These are phyloP conservation scores for Chrysopogon serrulatus DNA, from an alignment of 176 grass and related monocot species.

Conservation along the genomic window DNA sequence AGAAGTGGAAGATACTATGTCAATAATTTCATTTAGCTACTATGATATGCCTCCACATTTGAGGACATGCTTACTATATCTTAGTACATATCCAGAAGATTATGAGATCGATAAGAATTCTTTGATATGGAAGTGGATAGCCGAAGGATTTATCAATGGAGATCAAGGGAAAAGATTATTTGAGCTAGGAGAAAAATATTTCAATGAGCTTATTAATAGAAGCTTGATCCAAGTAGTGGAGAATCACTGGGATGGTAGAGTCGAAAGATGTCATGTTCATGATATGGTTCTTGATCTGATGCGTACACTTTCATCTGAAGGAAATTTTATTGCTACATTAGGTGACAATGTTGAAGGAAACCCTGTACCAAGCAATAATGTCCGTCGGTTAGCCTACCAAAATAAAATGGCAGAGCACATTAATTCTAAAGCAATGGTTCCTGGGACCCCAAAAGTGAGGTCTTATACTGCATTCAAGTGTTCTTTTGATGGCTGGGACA, in stretches of 20 bases:
- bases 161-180: too few species aligned
- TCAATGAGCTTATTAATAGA: neutral
- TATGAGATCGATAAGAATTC: too few species aligned
- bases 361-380: too few species aligned
- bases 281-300: neutral
- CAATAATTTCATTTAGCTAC: neutral
- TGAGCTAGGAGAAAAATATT: too few species aligned
- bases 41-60: too few species aligned
- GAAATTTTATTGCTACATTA: neutral
- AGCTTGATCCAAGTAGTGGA: neutral
- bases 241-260: neutral
- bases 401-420: neutral
- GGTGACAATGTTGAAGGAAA: neutral
- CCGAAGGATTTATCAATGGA: too few species aligned
- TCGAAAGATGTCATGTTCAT: neutral
- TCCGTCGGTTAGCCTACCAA: neutral
- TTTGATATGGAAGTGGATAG: neutral
- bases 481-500: neutral
- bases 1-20: neutral
- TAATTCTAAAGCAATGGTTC: neutral
- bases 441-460: neutral
- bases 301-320: neutral
- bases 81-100: neutral
- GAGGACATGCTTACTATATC: too few species aligned
- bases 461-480: neutral